phyloP scores from a whole-genome alignment of 2,329 filamentous ascomycete genomes.

The Xylaria sp. region DNA sequence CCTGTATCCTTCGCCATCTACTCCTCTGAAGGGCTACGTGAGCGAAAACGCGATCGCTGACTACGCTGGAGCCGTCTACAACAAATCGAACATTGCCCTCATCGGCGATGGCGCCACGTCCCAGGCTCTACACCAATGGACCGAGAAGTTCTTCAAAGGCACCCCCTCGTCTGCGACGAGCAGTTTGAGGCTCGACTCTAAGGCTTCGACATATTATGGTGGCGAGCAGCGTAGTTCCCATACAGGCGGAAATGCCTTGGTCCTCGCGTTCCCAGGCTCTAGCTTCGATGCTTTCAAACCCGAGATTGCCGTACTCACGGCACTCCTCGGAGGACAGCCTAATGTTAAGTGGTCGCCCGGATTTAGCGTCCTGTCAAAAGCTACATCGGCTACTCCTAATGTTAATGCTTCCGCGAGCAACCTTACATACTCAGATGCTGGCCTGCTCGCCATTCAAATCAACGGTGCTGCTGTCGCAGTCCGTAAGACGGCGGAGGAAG shows the following conservation, averaged over 20 bases:
- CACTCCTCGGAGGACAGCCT: conserved; percentile 89
- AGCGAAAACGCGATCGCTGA: conserved; percentile 77
- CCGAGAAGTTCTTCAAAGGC: conserved; percentile 88
- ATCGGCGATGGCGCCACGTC: conserved; percentile 88
- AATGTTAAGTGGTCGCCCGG: conserved; percentile 96
- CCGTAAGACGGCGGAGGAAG: conserved; percentile 76
- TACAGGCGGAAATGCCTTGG: conserved; percentile 79
- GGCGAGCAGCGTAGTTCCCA: conserved; percentile 92
- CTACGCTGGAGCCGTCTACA: conserved; percentile 82
- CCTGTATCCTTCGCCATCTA: conserved; percentile 76
- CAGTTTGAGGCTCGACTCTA: conserved; percentile 65
- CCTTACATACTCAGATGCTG: conserved; percentile 90
- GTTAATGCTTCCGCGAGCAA: conserved; percentile 79
- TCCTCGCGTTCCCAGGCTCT: conserved; percentile 92
- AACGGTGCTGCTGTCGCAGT: conserved; percentile 79
- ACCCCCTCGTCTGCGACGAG: conserved; percentile 65
- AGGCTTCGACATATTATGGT: conserved; percentile 87
- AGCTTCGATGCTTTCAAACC: conserved; percentile 86
- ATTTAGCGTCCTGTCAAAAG: conserved; percentile 90
- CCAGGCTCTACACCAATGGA: conserved; percentile 84
- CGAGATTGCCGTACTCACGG: conserved; percentile 85
- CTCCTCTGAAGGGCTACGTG: conserved; percentile 82
- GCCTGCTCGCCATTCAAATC: conserved; percentile 86
- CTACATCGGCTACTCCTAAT: conserved; percentile 71
- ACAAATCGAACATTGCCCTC: conserved; percentile 89